Percentiles rank a stretch among this genome's conserved stretches.
Conservation (phyloP, 2,329 filamentous ascomycete genomes). For the Curvularia eragrostidis region DNA sequence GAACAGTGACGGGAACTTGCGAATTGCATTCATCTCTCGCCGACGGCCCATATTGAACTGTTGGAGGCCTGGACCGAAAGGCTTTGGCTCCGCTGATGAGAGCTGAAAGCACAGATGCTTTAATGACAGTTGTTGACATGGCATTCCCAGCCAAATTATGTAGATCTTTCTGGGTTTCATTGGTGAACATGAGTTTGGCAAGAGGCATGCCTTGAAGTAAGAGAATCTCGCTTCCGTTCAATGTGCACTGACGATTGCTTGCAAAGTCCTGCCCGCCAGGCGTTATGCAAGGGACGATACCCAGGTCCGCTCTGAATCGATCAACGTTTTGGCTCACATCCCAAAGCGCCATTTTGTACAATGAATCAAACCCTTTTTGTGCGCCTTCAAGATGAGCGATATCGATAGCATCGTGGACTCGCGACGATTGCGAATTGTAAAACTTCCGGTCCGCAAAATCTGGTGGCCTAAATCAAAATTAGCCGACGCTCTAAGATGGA, state of each 20-base stretch:
- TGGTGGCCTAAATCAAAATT: slow-evolving; percentile 50
- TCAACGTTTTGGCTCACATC: slow-evolving; percentile 79
- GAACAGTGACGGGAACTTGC: not conserved
- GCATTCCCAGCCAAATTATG: slow-evolving; percentile 79
- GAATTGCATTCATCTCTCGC: not conserved
- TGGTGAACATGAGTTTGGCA: slow-evolving; percentile 66
- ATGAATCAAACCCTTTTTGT: slow-evolving; percentile 61
- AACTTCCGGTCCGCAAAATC: slow-evolving; percentile 64
- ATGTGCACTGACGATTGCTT: slow-evolving; percentile 64
- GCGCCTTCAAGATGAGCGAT: slow-evolving; percentile 63
- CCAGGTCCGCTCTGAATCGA: slow-evolving; percentile 61
- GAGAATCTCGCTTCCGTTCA: slow-evolving; percentile 69
- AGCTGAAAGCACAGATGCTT: slow-evolving; percentile 65
- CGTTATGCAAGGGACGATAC: slow-evolving; percentile 71
- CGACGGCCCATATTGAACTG: not conserved
- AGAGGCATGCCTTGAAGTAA: slow-evolving; percentile 72
- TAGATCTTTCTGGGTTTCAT: slow-evolving; percentile 64
- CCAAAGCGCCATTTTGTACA: slow-evolving; percentile 61
- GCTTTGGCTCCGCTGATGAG: slow-evolving; percentile 54
- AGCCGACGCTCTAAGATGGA: not conserved
- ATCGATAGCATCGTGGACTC: slow-evolving; percentile 72
- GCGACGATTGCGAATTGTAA: slow-evolving; percentile 60
- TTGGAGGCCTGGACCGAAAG: slow-evolving; percentile 7
- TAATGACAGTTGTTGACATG: slow-evolving; percentile 77
- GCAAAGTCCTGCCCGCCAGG: slow-evolving; percentile 68